phyloP scores from a whole-genome alignment of 2,329 filamentous ascomycete species.

The Claviceps africana region DNA sequence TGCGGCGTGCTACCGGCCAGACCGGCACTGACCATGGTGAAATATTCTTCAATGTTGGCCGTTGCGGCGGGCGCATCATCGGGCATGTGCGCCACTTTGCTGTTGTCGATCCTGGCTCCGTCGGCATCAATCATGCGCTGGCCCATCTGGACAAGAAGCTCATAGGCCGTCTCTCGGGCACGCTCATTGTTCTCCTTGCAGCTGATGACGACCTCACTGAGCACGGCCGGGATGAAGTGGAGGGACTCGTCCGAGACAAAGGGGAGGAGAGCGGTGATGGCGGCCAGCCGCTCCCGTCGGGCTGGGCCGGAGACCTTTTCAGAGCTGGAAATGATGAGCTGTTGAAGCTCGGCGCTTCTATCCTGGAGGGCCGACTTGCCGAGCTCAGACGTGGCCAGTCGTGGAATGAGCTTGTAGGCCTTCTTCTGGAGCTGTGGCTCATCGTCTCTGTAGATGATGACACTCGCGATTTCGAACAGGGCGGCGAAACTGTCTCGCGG shows the following conservation, averaged over 20 bases:
- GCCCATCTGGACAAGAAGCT: conserved; percentile 78
- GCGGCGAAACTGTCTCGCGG: conserved; percentile 72
- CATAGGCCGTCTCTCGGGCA: conserved; percentile 77
- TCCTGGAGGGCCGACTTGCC: conserved; percentile 65
- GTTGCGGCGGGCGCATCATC: conserved; percentile 60
- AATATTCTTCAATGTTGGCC: conserved; percentile 84
- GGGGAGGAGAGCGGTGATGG: conserved; percentile 67
- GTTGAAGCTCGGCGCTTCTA: conserved; percentile 64
- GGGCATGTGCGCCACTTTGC: conserved; percentile 77
- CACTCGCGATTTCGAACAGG: conserved; percentile 74
- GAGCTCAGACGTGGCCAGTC: conserved; percentile 66
- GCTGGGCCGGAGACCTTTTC: conserved; percentile 81
- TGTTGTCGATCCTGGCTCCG: conserved; percentile 66
- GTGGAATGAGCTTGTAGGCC: conserved; percentile 92
- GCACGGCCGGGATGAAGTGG: conserved; percentile 81
- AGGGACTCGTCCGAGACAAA: conserved; percentile 65
- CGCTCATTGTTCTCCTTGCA: conserved; percentile 98
- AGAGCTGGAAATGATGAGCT: conserved; percentile 62
- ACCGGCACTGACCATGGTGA: conserved; percentile 96
- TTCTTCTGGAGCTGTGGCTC: conserved; percentile 97
- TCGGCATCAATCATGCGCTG: conserved; percentile 56
- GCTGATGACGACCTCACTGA: conserved; percentile 89
- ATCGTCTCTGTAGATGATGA: conserved; percentile 65
- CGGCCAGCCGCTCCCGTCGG: conserved; percentile 70
- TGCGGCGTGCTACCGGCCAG: conserved; percentile 85